Base-by-base conservation (phyloP, 495 filamentous ascomycete species). In the Neurospora sp. region DNA sequence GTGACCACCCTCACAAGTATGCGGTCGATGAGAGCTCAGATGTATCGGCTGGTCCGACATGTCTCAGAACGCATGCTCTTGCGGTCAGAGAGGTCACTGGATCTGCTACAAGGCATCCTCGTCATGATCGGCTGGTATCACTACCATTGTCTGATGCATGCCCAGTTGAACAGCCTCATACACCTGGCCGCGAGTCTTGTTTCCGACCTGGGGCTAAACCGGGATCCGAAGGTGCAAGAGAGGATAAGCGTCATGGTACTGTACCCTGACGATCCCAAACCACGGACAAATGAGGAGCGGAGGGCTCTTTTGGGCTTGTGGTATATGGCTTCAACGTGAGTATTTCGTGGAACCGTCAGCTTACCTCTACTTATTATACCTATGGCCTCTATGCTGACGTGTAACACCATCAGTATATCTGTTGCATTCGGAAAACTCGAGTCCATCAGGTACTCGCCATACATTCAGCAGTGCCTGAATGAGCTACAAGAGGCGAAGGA, bases 51-150 rank as follows among this genome's bases (percentile, higher is more conserved):
- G 35, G 83, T 85, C 74, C 79, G 76, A 71, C 77, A 79, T 46
- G 75, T 85, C 69, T 75, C 82, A 31, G 80, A 83, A 37, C 80
- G 81, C 31, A 83, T 88, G 78, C 75, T 87, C 16, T 72, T 87
- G 70, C 81, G 82, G 41, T 81, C 81, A 7, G 83, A 87, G 59
- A 77, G 84, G 20, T 86, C 83, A 37, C 75, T 88, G 46, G 86
- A 88, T 46, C 75, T 86, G 20, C 81, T 88, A 12, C 82, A 86
- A 77, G 84, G 86, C 18, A 79, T 86, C 27, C 75, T 86, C 12
- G 75, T 87, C 3, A 81, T 84, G 62, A 74, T 88, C 20, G 86
- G 85, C 11, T 87, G 81, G 79, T 84, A 82, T 62, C 82, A 81
- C 66, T 83, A 81, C 74, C 84, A 78, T 72, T 84, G 78, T 74